Evolutionary conservation across 2,329 filamentous ascomycete species (phyloP).

Genomic region (Magnaporthales sp.): DNA sequence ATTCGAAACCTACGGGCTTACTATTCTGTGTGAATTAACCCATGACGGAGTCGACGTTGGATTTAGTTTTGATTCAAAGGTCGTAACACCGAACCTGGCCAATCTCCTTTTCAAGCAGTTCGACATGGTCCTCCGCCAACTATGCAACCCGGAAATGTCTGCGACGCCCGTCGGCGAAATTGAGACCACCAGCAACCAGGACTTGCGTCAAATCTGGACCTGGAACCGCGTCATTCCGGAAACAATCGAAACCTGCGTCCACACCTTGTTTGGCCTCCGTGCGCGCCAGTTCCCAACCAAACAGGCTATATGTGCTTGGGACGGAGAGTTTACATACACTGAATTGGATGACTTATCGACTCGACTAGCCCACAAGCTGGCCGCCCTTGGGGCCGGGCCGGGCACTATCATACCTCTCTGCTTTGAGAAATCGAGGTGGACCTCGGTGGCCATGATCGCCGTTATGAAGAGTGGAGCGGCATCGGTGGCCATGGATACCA

Average conservation of each 20-base stretch:
- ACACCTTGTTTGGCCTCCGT: background rate
- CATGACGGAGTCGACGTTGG: background rate
- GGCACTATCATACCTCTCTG: conserved; percentile 12
- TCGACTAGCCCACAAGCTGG: background rate
- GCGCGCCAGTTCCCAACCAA: conserved; percentile 8
- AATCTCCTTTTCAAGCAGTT: background rate
- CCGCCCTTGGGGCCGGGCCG: conserved; percentile 9
- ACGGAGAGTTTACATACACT: conserved; percentile 20
- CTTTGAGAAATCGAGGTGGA: conserved; percentile 15
- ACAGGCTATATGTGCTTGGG: conserved; percentile 20
- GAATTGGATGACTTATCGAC: conserved; percentile 29
- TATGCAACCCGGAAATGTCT: background rate
- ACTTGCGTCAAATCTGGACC: background rate
- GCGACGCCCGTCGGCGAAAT: background rate
- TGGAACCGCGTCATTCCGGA: background rate
- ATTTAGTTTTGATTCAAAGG: background rate
- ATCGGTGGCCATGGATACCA: conserved; percentile 12
- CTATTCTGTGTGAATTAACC: background rate
- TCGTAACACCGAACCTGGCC: background rate
- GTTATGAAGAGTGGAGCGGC: conserved; percentile 18
- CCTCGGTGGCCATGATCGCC: conserved; percentile 13
- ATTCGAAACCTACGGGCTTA: background rate
- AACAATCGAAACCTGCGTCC: conserved; percentile 6
- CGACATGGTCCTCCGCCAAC: background rate
- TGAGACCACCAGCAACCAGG: background rate